Evolutionary conservation across 371 early-diverging fungal genomes (phyloP).

Genomic region (Rhizopus microsporus): DNA sequence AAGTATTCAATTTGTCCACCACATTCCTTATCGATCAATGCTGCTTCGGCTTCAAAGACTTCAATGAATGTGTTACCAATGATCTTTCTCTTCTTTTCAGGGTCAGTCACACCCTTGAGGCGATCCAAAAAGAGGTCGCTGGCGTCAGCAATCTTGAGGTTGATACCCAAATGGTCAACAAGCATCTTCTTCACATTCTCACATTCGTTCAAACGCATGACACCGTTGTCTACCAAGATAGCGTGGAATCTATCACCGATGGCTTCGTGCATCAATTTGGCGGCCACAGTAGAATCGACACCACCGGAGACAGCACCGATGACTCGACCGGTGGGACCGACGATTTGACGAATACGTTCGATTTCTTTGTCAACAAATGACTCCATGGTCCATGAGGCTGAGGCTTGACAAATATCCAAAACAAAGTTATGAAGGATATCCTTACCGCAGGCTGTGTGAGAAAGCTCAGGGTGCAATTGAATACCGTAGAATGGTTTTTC

Average conservation of each 20-base stretch:
- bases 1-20: constrained; percentile 86
- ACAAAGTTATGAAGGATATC: constrained; percentile 91
- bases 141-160: constrained; percentile 92
- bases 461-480: constrained; percentile 98
- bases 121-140: constrained; percentile 84
- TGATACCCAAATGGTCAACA: constrained; percentile 89
- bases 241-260: constrained; percentile 99
- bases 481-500: constrained; percentile 86
- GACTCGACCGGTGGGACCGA: constrained; percentile 91
- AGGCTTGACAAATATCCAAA: constrained; percentile 78
- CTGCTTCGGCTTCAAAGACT: constrained; percentile 94
- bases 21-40: constrained; percentile 78
- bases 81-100: constrained; percentile 96
- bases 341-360: constrained; percentile 86
- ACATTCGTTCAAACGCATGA: constrained; percentile 97
- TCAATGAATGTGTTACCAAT: constrained; percentile 98
- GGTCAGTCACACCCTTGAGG: constrained; percentile 91
- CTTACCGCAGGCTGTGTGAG: constrained; percentile 91
- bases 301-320: constrained; percentile 97
- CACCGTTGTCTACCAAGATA: constrained; percentile 96
- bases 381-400: constrained; percentile 93
- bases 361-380: constrained; percentile 97
- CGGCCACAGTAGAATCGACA: constrained; percentile 96
- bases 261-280: constrained; percentile 94
- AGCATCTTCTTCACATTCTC: constrained; percentile 79